A percentile compares a stretch with the other conserved stretches of the same genome.
phyloP scores from a whole-genome alignment of 768 basidiomycete genomes.

The Boletus sensibilis region DNA sequence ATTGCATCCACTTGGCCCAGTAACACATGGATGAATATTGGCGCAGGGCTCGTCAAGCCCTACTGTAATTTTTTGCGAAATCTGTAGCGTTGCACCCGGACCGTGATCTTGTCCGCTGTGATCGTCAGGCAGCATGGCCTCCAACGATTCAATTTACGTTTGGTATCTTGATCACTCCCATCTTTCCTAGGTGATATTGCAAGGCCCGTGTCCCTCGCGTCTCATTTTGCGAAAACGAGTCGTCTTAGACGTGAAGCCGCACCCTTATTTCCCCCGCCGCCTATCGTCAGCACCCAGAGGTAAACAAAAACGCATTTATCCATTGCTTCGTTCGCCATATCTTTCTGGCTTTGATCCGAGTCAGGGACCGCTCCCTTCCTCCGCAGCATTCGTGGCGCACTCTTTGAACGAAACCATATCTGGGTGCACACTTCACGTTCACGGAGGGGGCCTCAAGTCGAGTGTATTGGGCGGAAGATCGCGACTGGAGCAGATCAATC shows the following conservation, averaged over 20 bases:
- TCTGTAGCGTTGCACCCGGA: background rate
- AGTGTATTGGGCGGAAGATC: conserved; percentile 16
- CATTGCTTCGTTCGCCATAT: conserved; percentile 7
- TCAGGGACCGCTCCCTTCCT: conserved; percentile 22
- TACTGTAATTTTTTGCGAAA: background rate
- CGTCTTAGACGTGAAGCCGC: conserved; percentile 5
- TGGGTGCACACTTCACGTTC: conserved; percentile 5
- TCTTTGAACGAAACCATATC: conserved; percentile 12
- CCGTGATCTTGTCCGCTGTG: background rate
- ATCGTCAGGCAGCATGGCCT: conserved; percentile 16
- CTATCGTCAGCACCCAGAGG: conserved; percentile 1
- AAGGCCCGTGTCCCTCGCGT: conserved; percentile 8
- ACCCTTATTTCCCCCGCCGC: conserved; percentile 8
- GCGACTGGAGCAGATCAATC: conserved; percentile 1
- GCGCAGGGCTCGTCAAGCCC: background rate
- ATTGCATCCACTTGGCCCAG: background rate
- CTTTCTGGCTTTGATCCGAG: conserved; percentile 26
- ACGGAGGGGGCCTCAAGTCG: background rate
- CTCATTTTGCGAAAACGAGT: conserved; percentile 13
- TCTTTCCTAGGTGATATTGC: conserved; percentile 14
- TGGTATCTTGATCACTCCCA: conserved; percentile 14
- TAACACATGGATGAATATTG: conserved; percentile 2
- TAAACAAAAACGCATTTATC: conserved; percentile 11
- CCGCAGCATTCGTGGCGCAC: conserved; percentile 9
- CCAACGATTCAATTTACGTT: conserved; percentile 28